Conservation (phyloP, 129 eudicot genomes). For the Flaveria linearis region DNA sequence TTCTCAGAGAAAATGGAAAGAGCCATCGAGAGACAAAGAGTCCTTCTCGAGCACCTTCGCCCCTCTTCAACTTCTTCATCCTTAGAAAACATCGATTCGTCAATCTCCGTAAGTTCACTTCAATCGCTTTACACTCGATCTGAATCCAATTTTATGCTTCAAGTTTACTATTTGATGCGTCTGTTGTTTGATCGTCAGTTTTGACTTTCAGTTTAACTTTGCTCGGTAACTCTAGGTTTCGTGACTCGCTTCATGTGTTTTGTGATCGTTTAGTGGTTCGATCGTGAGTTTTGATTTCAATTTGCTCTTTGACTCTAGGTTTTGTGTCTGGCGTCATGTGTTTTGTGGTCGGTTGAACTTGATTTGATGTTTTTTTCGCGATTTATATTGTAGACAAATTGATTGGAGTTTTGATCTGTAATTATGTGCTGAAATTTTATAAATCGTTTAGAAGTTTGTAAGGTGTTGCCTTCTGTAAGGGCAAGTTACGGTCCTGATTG, state of each 20-base stretch:
- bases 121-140: slow-evolving; percentile 23
- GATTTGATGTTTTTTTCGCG: slow-evolving; percentile 10
- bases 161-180: neutral
- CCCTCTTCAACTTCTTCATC: slow-evolving; percentile 73
- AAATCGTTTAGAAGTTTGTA: neutral
- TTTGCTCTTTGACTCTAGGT: slow-evolving; percentile 11
- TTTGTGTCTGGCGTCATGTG: slow-evolving; percentile 4
- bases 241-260: neutral
- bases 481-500: slow-evolving; percentile 11
- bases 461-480: neutral
- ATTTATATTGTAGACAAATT: slow-evolving; percentile 7
- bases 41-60: slow-evolving; percentile 74
- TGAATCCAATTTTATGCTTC: neutral
- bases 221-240: slow-evolving; percentile 12
- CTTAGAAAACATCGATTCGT: slow-evolving; percentile 62
- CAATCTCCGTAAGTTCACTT: slow-evolving; percentile 56
- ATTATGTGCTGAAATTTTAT: neutral
- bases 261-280: slow-evolving; percentile 4
- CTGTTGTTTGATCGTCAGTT: neutral
- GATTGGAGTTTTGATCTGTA: slow-evolving; percentile 25
- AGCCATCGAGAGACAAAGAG: slow-evolving; percentile 83
- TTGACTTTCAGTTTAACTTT: slow-evolving; percentile 11
- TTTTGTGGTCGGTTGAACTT: slow-evolving; percentile 2
- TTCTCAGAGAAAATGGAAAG: slow-evolving; percentile 57
- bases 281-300: neutral